phyloP scores from a whole-genome alignment of 1,284 basidiomycete genomes.

The Mycosarcoma mackinlayi region DNA sequence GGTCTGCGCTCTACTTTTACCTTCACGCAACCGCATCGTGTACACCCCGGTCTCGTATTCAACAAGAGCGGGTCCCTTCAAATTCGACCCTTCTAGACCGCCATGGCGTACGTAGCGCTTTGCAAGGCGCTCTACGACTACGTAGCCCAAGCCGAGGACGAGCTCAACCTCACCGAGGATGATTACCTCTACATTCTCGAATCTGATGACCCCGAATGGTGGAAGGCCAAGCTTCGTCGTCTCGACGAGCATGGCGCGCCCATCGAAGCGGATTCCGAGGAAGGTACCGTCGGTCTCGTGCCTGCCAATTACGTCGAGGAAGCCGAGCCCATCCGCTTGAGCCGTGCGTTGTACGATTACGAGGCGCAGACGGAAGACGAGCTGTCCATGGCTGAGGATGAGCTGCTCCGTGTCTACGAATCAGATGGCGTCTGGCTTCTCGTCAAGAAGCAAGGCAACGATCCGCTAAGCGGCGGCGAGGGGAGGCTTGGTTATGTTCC shows the following conservation, averaged over 20 bases:
- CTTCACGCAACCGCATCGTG: background rate
- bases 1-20: background rate
- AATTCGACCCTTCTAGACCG: background rate
- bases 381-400: conserved; percentile 61
- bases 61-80: background rate
- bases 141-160: conserved; percentile 64
- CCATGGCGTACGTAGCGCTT: conserved; percentile 66
- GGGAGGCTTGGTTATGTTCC: conserved; percentile 63
- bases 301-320: conserved; percentile 67
- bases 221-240: conserved; percentile 61
- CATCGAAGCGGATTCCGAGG: conserved; percentile 38
- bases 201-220: conserved; percentile 65
- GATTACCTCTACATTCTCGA: conserved; percentile 66
- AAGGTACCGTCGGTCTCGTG: conserved; percentile 59
- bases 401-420: conserved; percentile 62
- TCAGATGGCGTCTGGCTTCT: conserved; percentile 64
- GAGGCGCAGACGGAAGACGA: conserved; percentile 64
- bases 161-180: conserved; percentile 64
- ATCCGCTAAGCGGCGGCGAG: conserved; percentile 50
- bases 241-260: conserved; percentile 42
- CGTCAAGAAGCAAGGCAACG: conserved; percentile 61
- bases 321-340: conserved; percentile 60
- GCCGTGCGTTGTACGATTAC: conserved; percentile 65
- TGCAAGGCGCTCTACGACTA: conserved; percentile 67
- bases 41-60: background rate